Percentiles rank a stretch among this genome's conserved stretches.
Evolutionary conservation across 2,329 filamentous ascomycete species (phyloP).

Genomic region (Penicillium sp.): DNA sequence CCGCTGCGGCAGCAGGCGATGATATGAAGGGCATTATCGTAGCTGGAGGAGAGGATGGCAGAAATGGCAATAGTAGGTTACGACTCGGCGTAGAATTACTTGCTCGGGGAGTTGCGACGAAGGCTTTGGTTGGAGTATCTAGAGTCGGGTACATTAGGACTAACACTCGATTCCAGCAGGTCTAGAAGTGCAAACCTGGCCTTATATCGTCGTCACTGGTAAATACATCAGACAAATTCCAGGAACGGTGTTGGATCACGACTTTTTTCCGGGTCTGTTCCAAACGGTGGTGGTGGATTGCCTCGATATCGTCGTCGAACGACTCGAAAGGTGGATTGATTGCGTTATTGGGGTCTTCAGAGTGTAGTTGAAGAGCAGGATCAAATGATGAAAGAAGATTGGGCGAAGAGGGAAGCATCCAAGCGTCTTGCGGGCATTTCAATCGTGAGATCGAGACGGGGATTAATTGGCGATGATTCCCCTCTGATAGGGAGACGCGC

Average conservation of each 20-base stretch:
- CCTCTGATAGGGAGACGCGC: constrained; percentile 27
- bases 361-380: constrained; percentile 51
- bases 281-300: constrained; percentile 33
- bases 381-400: constrained; percentile 51
- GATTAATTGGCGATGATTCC: constrained; percentile 11
- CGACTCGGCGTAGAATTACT: constrained; percentile 13
- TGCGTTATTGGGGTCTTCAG: constrained; percentile 36
- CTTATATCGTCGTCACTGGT: constrained; percentile 43
- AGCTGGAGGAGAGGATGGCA: constrained; percentile 36
- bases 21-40: constrained; percentile 44
- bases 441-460: constrained; percentile 6
- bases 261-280: constrained; percentile 39
- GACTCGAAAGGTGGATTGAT: constrained; percentile 31
- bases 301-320: constrained; percentile 43
- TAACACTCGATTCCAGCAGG: neutral
- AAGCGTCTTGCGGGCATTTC: constrained; percentile 23
- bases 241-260: constrained; percentile 45
- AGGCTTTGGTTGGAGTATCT: constrained; percentile 42
- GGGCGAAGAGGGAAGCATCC: constrained; percentile 37
- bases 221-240: constrained; percentile 45
- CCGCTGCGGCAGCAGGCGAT: constrained; percentile 38
- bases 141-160: neutral
- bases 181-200: constrained; percentile 27
- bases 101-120: constrained; percentile 11
- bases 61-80: constrained; percentile 14